phyloP scores from a whole-genome alignment of 1,284 basidiomycete genomes.

The Malassezia sympodialis region DNA sequence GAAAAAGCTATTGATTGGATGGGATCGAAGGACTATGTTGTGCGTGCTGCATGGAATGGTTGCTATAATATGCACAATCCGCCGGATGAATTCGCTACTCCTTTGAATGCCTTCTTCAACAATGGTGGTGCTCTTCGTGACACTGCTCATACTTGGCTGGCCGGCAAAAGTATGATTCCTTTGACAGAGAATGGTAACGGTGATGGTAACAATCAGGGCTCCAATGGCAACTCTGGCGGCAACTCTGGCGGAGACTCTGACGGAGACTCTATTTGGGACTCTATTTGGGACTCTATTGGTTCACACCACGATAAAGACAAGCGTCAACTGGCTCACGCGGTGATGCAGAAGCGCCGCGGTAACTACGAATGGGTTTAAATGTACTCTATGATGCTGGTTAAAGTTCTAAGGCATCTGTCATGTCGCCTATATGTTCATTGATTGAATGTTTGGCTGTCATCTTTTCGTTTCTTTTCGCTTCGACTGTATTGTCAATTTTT shows the following conservation, averaged over 20 bases:
- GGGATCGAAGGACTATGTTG: constrained; percentile 23
- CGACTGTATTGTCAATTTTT: not conserved
- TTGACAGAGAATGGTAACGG: not conserved
- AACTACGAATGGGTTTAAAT: not conserved
- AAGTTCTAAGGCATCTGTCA: not conserved
- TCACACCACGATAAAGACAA: not conserved
- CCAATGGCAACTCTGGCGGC: too few relatives aligned
- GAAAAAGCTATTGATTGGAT: constrained; percentile 28
- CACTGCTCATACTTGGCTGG: constrained; percentile 3
- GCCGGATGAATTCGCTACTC: constrained; percentile 33
- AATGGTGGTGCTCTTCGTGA: constrained; percentile 2
- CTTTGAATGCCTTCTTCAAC: constrained; percentile 34
- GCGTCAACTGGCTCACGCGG: not conserved
- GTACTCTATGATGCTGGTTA: not conserved
- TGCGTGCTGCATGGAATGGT: constrained; percentile 39
- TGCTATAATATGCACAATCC: constrained; percentile 30
- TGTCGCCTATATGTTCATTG: not conserved
- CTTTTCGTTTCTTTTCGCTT: not conserved
- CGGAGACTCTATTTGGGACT: too few relatives aligned
- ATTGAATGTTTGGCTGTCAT: not conserved
- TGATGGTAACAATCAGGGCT: not conserved
- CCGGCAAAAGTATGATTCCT: not conserved
- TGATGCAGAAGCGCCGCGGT: not conserved
- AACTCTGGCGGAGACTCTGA: too few relatives aligned
- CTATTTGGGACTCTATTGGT: not conserved